Base-by-base conservation (phyloP, 1,284 basidiomycete genomes). In the Inonotus obliquus region DNA sequence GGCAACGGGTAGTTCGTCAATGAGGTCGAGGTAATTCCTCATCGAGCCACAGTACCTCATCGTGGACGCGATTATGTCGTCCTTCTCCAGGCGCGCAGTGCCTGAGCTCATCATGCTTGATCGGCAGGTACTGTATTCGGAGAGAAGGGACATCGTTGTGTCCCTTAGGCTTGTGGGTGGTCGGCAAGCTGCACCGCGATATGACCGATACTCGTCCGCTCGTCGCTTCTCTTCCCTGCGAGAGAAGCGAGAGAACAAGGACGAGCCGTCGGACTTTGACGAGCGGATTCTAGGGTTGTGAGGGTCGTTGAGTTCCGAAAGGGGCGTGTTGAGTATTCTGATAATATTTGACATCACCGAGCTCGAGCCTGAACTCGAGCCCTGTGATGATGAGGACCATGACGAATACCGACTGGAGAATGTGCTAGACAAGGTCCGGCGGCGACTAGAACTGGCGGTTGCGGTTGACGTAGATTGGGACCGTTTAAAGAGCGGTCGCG, bases 51-150 rank as follows among this genome's bases (percentile, higher is more conserved):
- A 41, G 19, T 61, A 61, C 17, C 21, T n/a, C 49, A 48, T 45
- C 17, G 60, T 54, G 25, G 54, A 47, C 6, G 25, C n/a, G 6
- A 52, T 23, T 4, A 61, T 54, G 13, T 57, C 55, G 25, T 57
- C 54, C 19, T n/a, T 41, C 29, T 10, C 35, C 17, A 27, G 41
- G 10, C n/a, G n/a, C 21, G 4, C n/a, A 32, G 14, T 11, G 3
- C 38, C n/a, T 11, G 27, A 10, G 29, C 49, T 53, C 35, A 57
- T 52, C 10, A 61, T 57, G 32, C 60, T 61, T 6, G 17, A 51
- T 7, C 60, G 60, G 29, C 49, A 61, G n/a, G 60, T 41, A 47
- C 29, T 41, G 27, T 61, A 61, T 17, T 38, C 32, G 39, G 45
- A 44, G 25, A 56, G 48, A 10, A 61, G 37, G 25, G 47, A 52